Base-by-base conservation (phyloP, 345 rosid genomes). In the Crucihimalaya himalaica region DNA sequence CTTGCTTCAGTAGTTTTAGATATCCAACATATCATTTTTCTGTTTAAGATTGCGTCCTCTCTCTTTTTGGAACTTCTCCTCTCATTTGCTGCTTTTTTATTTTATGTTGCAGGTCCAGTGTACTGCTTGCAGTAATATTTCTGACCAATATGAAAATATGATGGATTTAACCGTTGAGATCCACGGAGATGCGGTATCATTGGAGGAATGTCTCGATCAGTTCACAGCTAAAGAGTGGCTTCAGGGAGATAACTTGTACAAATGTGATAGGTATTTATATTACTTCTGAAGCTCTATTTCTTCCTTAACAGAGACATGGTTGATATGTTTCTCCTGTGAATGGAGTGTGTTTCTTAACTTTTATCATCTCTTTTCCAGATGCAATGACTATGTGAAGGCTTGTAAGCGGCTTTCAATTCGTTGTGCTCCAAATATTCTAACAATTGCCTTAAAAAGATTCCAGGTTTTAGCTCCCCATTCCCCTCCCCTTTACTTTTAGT, bases 151-250 rank as follows among this genome's bases (percentile, higher is more conserved):
- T 69, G 99, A 95, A 80, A 95, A 92, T 76, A 92, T 95, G 97
- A 89, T 95, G 99, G 99, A 95, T 86, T 79, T 95, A 70, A 92
- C 91, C 0, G 98, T 95, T 68, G 98, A 92, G 86, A 92, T 92
- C 68, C 97, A 90, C 42, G 99, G 99, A 20, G 90, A 90, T 85
- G 94, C 89, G 52, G 75, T 85, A 45, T 85, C 97, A 19, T 84
- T 95, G 93, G 98, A 92, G 85, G 92, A 86, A 84, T 92, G 99
- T 70, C 97, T 95, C n/a, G 84, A 90, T 57, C 96, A 95, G 70
- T 95, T 86, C 76, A 92, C 99, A 20, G 90, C 52, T 59, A 79
- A 81, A 79, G 99, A 95, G 82, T 82, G 88, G 88, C 98, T 95
- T 70, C 85, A 92, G 73, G 99, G 98, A 58, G 98, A 95, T 15